These are phyloP conservation scores for Ganoderma boninense DNA, from an alignment of 1,284 basidiomycete genomes.

Conservation along the genomic window DNA sequence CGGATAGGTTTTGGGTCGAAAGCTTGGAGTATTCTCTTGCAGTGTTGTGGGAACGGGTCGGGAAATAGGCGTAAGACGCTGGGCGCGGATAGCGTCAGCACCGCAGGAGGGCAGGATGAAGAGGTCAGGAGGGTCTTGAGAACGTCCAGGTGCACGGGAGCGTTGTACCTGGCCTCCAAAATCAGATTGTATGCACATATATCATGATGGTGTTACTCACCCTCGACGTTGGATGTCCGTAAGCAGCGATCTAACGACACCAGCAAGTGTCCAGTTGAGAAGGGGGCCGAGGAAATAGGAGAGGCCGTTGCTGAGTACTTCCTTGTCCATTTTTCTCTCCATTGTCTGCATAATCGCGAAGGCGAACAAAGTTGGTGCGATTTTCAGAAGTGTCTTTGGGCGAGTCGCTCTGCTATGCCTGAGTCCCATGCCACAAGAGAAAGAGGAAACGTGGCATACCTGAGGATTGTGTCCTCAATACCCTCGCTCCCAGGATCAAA, in stretches of 20 bases:
- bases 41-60: conserved; percentile 45
- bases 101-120: conserved; percentile 67
- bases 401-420: conserved; percentile 51
- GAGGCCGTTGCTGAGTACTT: conserved; percentile 74
- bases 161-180: conserved; percentile 42
- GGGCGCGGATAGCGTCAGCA: conserved; percentile 69
- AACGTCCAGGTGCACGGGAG: conserved; percentile 61
- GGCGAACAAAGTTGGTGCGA: conserved; percentile 71
- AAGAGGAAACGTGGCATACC: conserved; percentile 49
- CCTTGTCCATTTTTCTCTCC: conserved; percentile 66
- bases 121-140: conserved; percentile 72
- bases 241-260: conserved; percentile 70
- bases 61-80: conserved; percentile 61
- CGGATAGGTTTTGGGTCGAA: conserved; percentile 54
- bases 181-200: not conserved
- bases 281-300: conserved; percentile 78
- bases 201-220: conserved; percentile 49
- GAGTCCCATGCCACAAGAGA: not conserved
- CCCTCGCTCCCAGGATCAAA: conserved; percentile 82
- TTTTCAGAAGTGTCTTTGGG: conserved; percentile 69
- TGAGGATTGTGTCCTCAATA: conserved; percentile 80
- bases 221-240: conserved; percentile 64
- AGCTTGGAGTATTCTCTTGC: conserved; percentile 37
- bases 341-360: conserved; percentile 61
- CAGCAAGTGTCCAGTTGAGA: conserved; percentile 81